Evolutionary conservation across 345 rosid species (phyloP), one percentile per base, ranked within the genome.

Genomic region (Lagerstroemia speciosa): DNA sequence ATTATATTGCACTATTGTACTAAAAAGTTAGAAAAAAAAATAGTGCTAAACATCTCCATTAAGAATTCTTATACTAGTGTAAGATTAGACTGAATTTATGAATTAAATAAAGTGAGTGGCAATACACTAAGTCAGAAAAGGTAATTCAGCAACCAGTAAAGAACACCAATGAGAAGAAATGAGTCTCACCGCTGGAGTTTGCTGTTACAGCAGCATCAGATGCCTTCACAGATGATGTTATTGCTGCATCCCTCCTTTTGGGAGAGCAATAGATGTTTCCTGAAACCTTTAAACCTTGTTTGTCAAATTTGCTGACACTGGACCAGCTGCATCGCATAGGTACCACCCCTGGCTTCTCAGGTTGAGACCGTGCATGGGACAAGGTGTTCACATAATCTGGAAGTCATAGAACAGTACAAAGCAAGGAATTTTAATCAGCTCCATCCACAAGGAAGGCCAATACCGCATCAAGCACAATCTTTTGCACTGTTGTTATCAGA

Each of bases 181-280:
- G 46, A 76, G 70, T 67, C 86, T 68, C 48, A 89, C 92, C 92
- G 38, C 80, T 85, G 63, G 82, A 78, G 75, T 82, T 84, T 69
- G 78, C 75, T 11, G 82, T 40, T 17, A 73, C 73, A n/a, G 83
- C 50, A 67, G 84, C 70, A 66, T 84, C 89, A 62, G 87, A 72
- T 50, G 90, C 72, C 72, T 83, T 83, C 2, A 76, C 80, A 71
- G 82, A 77, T 0, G 79, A 78, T 16, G 75, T 76, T 15, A 76
- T 67, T 24, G 78, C 57, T 22, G 62, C 69, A 17, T 75, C 76
- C 31, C 67, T 71, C 75, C 34, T 82, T 36, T 36, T 64, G 5
- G 80, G 71, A 45, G 75, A 57, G 70, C 72, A 74, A 30, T 48
- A 30, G 19, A 71, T 73, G 65, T 73, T 75, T 40, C 64, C 31